These are phyloP conservation scores for Rubus idaeus DNA, from an alignment of 306 rosid species.

Conservation along the genomic window DNA sequence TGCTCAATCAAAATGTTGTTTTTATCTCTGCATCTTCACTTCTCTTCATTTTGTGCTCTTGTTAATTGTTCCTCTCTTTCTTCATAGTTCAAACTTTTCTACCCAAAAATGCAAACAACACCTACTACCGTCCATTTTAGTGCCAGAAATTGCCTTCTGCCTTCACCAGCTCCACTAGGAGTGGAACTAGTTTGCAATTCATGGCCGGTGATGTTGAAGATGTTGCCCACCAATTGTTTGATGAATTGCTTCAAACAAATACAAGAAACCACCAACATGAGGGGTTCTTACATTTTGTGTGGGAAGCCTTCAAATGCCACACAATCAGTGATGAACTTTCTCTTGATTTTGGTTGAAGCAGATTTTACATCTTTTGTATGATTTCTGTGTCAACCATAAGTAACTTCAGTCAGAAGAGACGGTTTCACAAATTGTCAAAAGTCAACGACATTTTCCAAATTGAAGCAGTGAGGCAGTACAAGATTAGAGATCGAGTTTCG, in stretches of 20 bases:
- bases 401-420: constrained; percentile 33
- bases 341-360: constrained; percentile 17
- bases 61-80: neutral
- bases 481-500: neutral
- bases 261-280: constrained; percentile 25
- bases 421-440: constrained; percentile 33
- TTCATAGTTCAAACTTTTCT: neutral
- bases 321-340: constrained; percentile 35
- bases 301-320: constrained; percentile 33
- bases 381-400: constrained; percentile 2
- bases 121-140: neutral
- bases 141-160: constrained; percentile 2
- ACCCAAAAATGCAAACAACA: neutral
- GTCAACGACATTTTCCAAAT: constrained; percentile 30
- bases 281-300: constrained; percentile 26
- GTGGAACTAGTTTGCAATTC: constrained; percentile 18
- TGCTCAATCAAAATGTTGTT: neutral
- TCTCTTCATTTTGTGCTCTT: neutral
- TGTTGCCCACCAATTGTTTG: neutral
- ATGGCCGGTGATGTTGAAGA: constrained; percentile 3
- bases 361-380: neutral
- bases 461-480: constrained; percentile 21
- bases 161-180: neutral
- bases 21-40: neutral
- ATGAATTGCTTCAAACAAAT: constrained; percentile 27